phyloP scores from a whole-genome alignment of 768 basidiomycete genomes.

The Multifurca ochricompacta region DNA sequence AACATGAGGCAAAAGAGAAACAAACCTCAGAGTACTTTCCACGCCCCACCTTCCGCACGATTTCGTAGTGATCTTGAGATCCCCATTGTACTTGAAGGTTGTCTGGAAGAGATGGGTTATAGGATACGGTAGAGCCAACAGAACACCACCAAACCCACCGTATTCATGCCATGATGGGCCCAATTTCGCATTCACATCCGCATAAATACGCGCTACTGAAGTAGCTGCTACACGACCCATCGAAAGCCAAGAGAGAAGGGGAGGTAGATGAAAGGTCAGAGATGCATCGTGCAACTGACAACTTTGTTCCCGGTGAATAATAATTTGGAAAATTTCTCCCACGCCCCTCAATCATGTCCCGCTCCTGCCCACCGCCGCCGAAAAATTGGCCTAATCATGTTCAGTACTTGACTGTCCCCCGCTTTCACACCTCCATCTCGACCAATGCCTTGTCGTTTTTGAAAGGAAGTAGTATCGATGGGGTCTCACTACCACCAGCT shows the following conservation, averaged over 20 bases:
- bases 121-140: background rate
- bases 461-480: background rate
- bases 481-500: constrained; percentile 3
- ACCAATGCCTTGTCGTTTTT: constrained; percentile 29
- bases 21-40: constrained; percentile 92
- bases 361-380: constrained; percentile 13
- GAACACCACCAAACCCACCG: constrained; percentile 42
- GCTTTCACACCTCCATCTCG: constrained; percentile 54
- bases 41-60: constrained; percentile 90
- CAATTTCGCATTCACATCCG: constrained; percentile 80
- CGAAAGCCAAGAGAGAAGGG: constrained; percentile 11
- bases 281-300: background rate
- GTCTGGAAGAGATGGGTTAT: constrained; percentile 41
- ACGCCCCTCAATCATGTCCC: background rate
- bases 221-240: constrained; percentile 71
- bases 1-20: constrained; percentile 12
- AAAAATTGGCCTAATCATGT: constrained; percentile 47
- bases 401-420: constrained; percentile 43
- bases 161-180: constrained; percentile 96
- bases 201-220: constrained; percentile 80
- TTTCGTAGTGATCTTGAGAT: constrained; percentile 94
- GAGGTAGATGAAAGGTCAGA: constrained; percentile 8
- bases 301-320: too few relatives aligned
- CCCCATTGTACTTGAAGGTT: constrained; percentile 98
- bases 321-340: constrained; percentile 7